These are phyloP conservation scores for Warburgia ugandensis DNA, from an alignment of 164 flowering plant genomes.

Conservation along the genomic window DNA sequence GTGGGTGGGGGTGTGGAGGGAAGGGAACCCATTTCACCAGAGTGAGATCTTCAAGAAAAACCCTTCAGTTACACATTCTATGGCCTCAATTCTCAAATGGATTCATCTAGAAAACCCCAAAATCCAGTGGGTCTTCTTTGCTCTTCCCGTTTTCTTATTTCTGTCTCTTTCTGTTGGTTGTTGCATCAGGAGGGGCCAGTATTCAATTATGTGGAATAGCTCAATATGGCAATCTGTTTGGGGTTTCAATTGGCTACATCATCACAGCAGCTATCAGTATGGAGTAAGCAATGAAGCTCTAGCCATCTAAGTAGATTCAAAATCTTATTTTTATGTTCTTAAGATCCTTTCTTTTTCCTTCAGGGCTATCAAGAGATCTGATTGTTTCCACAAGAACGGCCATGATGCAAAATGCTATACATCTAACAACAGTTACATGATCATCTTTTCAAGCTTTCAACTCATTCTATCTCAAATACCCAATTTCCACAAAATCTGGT, in stretches of 20 bases:
- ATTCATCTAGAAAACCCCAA: no score
- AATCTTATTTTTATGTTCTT: background rate
- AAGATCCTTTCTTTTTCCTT: background rate
- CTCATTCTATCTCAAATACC: conserved; percentile 54
- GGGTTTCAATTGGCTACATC: conserved; percentile 84
- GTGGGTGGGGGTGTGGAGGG: no score
- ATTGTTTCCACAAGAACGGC: conserved; percentile 45
- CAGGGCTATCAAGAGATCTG: conserved; percentile 49
- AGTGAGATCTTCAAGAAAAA: no score
- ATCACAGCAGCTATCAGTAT: conserved; percentile 93
- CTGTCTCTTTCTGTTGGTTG: no score
- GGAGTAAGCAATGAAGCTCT: conserved; percentile 57
- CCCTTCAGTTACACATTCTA: no score
- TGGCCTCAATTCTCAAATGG: no score
- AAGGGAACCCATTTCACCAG: no score
- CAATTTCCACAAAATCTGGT: conserved; percentile 49
- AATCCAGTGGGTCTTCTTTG: no score
- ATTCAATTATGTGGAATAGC: conserved; percentile 81
- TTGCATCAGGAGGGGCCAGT: conserved; percentile 64
- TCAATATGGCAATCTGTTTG: conserved; percentile 70
- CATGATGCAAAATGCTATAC: conserved; percentile 27
- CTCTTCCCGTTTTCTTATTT: no score
- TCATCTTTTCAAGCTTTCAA: conserved; percentile 32
- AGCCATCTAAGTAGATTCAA: background rate
- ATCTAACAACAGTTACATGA: conserved; percentile 33